Evolutionary conservation across 139 green algal species (phyloP), one percentile per base, ranked within the genome.

Genomic region (Chlamydomonas incerta): DNA sequence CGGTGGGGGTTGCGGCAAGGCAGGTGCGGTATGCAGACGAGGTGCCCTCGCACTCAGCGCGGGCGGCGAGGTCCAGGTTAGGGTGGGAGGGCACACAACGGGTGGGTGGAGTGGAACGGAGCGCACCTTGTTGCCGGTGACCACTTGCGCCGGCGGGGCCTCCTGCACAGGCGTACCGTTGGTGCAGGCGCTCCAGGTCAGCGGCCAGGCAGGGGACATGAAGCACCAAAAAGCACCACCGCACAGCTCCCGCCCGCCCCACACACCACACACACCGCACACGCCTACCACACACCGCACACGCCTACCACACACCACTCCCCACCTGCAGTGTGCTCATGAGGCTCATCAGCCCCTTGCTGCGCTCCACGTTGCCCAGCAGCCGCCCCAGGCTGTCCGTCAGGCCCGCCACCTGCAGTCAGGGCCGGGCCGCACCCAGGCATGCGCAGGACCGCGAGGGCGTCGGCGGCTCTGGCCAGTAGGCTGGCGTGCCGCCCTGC

Each of bases 371-470:
- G 41, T 62, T 46, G 6, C 62, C 62, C 41, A 83, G 63, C 35
- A 83, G 37, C 15, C 41, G 76, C 2, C 76, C 76, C 76, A 83
- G 37, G 62, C 41, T 83, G 20, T 83, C 74, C 14, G 74, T 60
- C 58, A 82, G 34, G 0, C 20, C 34, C 6, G 74, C 33, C 29
- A 73, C 76, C 41, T 83, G 76, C 41, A 33, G 26, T 11, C 18
- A 66, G 58, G 20, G 20, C 18, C 21, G 8, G 20, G 58, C 20
- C 58, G 58, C 58, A 14, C 6, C 20, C 62, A 68, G 3, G 62
- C 62, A 62, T 4, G 17, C 20, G 55, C 17, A 6, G 2, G 3
- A 2, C 18, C 11, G 21, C 62, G 5, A 23, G 1, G 17, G 3
- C 13, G 5, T 15, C 62, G 34, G 13, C 24, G 3, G 4, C 62